Evolutionary conservation across 2,329 filamentous ascomycete genomes (phyloP).

Genomic region (Rosellinia necatrix): DNA sequence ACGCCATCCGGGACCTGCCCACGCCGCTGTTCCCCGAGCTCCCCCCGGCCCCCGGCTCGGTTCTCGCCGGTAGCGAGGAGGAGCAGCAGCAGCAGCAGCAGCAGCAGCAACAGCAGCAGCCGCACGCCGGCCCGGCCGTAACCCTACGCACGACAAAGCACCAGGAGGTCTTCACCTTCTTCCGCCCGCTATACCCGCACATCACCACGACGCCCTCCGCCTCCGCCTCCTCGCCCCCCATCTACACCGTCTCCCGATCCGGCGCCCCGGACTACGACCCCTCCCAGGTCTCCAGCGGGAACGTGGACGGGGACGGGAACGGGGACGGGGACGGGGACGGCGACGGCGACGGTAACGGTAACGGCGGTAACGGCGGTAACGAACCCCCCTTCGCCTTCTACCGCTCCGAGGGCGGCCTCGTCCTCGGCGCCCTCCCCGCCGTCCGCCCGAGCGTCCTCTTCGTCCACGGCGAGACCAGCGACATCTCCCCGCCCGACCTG

Average conservation of each 20-base stretch:
- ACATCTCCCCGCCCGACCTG: conserved; percentile 56
- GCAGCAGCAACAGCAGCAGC: too few relatives aligned
- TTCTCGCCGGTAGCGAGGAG: too few relatives aligned
- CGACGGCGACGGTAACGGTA: too few relatives aligned
- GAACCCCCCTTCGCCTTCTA: conserved; percentile 64
- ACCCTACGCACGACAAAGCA: conserved; percentile 83
- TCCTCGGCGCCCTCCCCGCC: conserved; percentile 60
- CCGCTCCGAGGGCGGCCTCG: conserved; percentile 64
- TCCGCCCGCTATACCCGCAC: conserved; percentile 62
- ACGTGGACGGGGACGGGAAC: too few relatives aligned
- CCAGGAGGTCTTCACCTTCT: conserved; percentile 82
- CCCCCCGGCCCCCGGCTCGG: conserved; percentile 32
- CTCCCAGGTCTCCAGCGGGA: conserved; percentile 42
- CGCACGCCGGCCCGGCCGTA: conserved; percentile 55
- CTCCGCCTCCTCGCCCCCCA: conserved; percentile 46
- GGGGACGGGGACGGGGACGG: too few relatives aligned
- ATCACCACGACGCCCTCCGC: conserved; percentile 46
- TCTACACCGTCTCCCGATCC: conserved; percentile 42
- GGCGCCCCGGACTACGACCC: conserved; percentile 53
- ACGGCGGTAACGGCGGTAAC: too few relatives aligned
- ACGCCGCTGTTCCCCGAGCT: conserved; percentile 59
- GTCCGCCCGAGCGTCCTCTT: conserved; percentile 71
- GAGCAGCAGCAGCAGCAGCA: too few relatives aligned
- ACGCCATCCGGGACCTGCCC: conserved; percentile 77
- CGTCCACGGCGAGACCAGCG: conserved; percentile 66